Evolutionary conservation across 2,329 filamentous ascomycete species (phyloP), one percentile per base, ranked within the genome.

Genomic region (Rhynchosporium graminicola): DNA sequence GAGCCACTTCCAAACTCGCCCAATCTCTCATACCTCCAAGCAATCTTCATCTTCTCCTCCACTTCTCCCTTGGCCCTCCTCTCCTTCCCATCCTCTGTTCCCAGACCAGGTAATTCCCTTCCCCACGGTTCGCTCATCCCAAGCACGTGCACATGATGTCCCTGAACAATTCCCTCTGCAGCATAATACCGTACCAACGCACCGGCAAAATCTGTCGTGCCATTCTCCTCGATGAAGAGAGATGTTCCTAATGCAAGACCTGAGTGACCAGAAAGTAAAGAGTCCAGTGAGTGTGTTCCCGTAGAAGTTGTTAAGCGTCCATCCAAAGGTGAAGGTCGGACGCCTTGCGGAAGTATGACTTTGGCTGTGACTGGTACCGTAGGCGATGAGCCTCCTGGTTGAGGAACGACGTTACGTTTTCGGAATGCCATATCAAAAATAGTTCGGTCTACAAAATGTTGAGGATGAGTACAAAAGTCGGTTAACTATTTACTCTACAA

Each of bases 31-130:
- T 99, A 99, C 75, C 95, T 84, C 95, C 95, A 99, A 3, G 95
- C 95, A 79, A 99, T 99, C 79, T 97, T 98, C 95, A 99, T 98
- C 76, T 88, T 93, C 66, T 94, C 90, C 13, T 82, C 81, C 2
- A 76, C 71, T 2, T 74, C 68, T 45, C 68, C 74, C 77, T 75
- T 74, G 70, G 71, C 72, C 47, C 72, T 74, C 9, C 73, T 71
- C 61, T 48, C 78, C 76, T 40, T 80, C 80, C 75, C 57, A 80
- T 77, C 66, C 74, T 54, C 74, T 9, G 71, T 77, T 52, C 83
- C 82, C 40, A 96, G 75, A 0, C 90, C 94, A 3, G 95, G 95
- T 28, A 99, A 79, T 69, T 94, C 92, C 66, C 90, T 82, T 43
- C 87, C 86, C 95, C 95, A 98, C 52, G 82, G 80, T 65, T 95